Percentiles rank a stretch among this genome's conserved stretches.
Conservation (phyloP, 306 rosid species). For the Glycine soja region DNA sequence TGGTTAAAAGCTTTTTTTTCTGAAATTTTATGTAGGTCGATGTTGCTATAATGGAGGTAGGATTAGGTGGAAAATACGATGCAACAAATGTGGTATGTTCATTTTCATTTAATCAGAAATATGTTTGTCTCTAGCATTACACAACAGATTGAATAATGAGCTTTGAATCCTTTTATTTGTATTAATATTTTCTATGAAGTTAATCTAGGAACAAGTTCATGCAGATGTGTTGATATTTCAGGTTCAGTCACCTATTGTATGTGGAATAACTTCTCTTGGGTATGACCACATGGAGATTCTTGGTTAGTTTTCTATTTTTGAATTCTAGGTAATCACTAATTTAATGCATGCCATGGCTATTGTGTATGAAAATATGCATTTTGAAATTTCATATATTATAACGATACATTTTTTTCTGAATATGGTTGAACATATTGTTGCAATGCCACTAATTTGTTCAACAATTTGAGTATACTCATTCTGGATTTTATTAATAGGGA, state of each 20-base stretch:
- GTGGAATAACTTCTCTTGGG: constrained; percentile 96
- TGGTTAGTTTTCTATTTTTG: constrained; percentile 76
- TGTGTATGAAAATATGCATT: not conserved
- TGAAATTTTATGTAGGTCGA: constrained; percentile 70
- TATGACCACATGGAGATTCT: constrained; percentile 99
- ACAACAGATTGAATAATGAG: not conserved
- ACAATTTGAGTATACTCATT: constrained; percentile 36
- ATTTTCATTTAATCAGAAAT: constrained; percentile 39
- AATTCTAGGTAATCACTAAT: constrained; percentile 37
- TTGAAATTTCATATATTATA: constrained; percentile 28
- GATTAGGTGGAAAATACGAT: constrained; percentile 90
- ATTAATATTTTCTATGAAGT: constrained; percentile 10
- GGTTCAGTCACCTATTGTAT: constrained; percentile 78
- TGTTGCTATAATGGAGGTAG: constrained; percentile 93
- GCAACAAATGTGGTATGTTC: constrained; percentile 87
- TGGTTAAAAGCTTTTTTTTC: constrained; percentile 12
- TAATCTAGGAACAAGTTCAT: constrained; percentile 42
- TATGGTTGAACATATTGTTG: constrained; percentile 41
- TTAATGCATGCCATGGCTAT: constrained; percentile 24
- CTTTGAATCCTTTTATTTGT: constrained; percentile 10
- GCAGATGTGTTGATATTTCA: constrained; percentile 35
- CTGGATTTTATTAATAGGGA: constrained; percentile 60
- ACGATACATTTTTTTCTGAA: not conserved
- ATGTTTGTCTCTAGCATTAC: not conserved
- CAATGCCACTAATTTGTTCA: constrained; percentile 27